Evolutionary conservation across 2,329 filamentous ascomycete genomes (phyloP).

Genomic region (Monilinia fructigena): DNA sequence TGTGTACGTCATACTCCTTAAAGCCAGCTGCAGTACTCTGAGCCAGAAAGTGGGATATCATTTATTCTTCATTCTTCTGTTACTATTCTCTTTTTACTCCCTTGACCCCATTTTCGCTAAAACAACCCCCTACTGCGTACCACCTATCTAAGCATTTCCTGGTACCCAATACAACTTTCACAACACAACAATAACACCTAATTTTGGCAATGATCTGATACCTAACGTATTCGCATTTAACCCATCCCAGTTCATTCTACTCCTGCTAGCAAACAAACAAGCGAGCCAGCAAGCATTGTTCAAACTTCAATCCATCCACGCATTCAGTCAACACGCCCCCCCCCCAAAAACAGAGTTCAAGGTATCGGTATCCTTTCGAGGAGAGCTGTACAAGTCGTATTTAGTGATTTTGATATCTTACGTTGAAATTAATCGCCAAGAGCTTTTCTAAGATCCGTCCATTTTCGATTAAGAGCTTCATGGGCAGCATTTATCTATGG

Average conservation of each 20-base stretch:
- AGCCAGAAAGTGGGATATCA: not conserved
- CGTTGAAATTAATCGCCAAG: not conserved
- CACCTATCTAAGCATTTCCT: not conserved
- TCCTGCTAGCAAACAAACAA: not conserved
- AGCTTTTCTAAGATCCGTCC: constrained; percentile 66
- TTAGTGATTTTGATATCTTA: not conserved
- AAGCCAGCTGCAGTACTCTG: too few species aligned
- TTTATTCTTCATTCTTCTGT: not conserved
- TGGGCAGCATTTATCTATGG: constrained; percentile 66
- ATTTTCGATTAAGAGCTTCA: constrained; percentile 72
- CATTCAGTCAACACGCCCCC: not conserved
- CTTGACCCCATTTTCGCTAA: too few species aligned
- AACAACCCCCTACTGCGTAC: not conserved
- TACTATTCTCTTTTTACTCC: too few species aligned
- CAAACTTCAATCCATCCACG: not conserved
- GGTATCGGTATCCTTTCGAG: not conserved
- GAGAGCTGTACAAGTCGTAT: constrained; percentile 11
- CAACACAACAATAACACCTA: not conserved
- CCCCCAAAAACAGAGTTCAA: not conserved
- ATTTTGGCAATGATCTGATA: not conserved
- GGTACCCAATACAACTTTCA: not conserved
- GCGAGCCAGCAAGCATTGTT: not conserved
- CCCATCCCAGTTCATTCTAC: not conserved
- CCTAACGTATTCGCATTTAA: not conserved
- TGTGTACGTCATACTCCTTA: too few species aligned